A percentile compares a stretch with the other conserved stretches of the same genome.
phyloP scores from a whole-genome alignment of 495 filamentous ascomycete genomes.

The Copromyces sp. region DNA sequence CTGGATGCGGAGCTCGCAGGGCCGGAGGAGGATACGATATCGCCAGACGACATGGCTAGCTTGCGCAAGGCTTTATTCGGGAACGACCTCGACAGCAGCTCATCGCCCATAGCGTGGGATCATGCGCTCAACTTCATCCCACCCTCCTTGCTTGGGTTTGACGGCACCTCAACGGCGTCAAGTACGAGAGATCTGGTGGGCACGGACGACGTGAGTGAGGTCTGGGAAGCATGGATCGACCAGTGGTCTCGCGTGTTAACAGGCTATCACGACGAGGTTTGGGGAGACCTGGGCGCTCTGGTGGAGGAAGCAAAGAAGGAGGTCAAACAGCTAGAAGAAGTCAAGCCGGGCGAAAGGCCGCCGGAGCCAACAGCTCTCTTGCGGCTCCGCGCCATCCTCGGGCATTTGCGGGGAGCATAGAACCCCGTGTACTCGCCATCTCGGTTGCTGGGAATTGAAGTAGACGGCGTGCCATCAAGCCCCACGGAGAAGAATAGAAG shows the following conservation, averaged over 20 bases:
- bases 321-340: slow-evolving; percentile 25
- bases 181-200: slow-evolving; percentile 21
- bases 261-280: slow-evolving; percentile 65
- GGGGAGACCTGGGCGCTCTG: slow-evolving; percentile 59
- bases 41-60: slow-evolving; percentile 13
- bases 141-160: slow-evolving; percentile 2
- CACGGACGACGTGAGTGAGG: slow-evolving; percentile 26
- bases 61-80: slow-evolving; percentile 28
- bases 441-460: not conserved
- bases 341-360: slow-evolving; percentile 12
- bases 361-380: slow-evolving; percentile 18
- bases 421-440: not conserved
- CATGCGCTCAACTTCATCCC: slow-evolving; percentile 35
- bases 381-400: slow-evolving; percentile 23
- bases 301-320: slow-evolving; percentile 54
- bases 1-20: slow-evolving; percentile 13
- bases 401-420: slow-evolving; percentile 17
- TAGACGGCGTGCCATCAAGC: not conserved
- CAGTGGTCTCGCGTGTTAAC: slow-evolving; percentile 57
- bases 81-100: not conserved
- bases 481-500: not conserved
- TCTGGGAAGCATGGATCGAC: slow-evolving; percentile 34
- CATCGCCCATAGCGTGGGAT: slow-evolving; percentile 24
- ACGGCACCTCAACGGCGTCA: slow-evolving; percentile 1
- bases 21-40: slow-evolving; percentile 5